Conservation (phyloP, 257 asterid species). For the Nicotiana noctiflora region DNA sequence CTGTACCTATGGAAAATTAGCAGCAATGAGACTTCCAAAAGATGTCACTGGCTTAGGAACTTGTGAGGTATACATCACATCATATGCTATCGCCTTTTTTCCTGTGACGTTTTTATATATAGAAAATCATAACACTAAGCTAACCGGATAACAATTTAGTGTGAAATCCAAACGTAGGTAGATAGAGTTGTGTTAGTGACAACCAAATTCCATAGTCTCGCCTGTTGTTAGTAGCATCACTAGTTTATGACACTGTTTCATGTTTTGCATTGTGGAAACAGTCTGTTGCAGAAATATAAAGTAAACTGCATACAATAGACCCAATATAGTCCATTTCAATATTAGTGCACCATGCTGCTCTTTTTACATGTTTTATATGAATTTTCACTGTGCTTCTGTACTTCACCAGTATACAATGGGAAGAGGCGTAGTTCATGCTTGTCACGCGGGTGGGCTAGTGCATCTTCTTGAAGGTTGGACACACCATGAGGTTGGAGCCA, state of each 20-base stretch:
- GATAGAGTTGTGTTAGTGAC: not conserved
- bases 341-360: too few species aligned
- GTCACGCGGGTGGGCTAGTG: conserved; percentile 92
- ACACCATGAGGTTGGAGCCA: conserved; percentile 89
- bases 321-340: not conserved
- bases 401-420: conserved; percentile 67
- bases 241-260: not conserved
- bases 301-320: not conserved
- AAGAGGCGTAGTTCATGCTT: conserved; percentile 93
- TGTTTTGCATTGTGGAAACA: not conserved
- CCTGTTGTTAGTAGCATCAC: not conserved
- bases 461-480: conserved; percentile 84
- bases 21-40: conserved; percentile 83
- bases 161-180: not conserved
- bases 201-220: not conserved
- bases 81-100: not conserved
- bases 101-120: not conserved
- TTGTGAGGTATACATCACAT: conserved; percentile 55
- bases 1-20: conserved; percentile 75
- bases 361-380: not conserved
- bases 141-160: not conserved
- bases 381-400: not conserved
- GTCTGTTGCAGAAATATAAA: not conserved
- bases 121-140: not conserved
- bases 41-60: conserved; percentile 80